Base-by-base conservation (phyloP, 1,284 basidiomycete species). In the Porodaedalea pini region DNA sequence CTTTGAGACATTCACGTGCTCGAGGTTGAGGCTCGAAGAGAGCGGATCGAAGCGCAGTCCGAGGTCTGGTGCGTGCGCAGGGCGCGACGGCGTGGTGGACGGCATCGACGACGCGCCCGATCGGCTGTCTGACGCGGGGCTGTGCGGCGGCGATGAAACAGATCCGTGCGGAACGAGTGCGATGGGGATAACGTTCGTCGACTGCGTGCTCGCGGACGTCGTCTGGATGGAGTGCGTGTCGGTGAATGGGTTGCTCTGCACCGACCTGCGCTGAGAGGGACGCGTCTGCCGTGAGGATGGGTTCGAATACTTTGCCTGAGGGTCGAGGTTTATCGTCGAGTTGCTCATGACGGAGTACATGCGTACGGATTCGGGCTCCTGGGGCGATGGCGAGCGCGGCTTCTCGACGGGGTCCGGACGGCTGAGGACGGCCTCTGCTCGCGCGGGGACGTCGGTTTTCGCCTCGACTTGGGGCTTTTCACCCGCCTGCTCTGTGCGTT, bases 101-200 rank as follows among this genome's bases (percentile, higher is more conserved):
- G 61, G 63, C 36, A 73, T 70, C 11, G 76, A 75, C 4, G 51
- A 48, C 52, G 51, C 36, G 40, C 34, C 10, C 29, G 52, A 61
- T 23, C 8, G 49, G 29, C 39, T 54, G 57, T 67, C 65, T 82
- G 65, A 92, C 86, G 66, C 92, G 91, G 44, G 86, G 83, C 56
- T 82, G 80, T 69, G 93, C 90, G 36, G 90, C 91, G 45, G 80
- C 76, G 25, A 92, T 17, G 65, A 65, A 36, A 70, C 69, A 7
- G 78, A 77, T 17, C 80, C 79, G 19, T 86, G 80, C n/a, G 85
- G 73, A 36, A 90, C 85, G 52, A 91, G 76, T 3, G 88, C 88
- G 62, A 91, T 92, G 59, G 89, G 89, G 56, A 92, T 92, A 62
- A 90, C 89, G 65, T 92, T 91, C 13, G 89, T 88, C 39, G 80